These are phyloP conservation scores for Pinus albicaulis DNA, from an alignment of 75 land plant species.

Conservation along the genomic window DNA sequence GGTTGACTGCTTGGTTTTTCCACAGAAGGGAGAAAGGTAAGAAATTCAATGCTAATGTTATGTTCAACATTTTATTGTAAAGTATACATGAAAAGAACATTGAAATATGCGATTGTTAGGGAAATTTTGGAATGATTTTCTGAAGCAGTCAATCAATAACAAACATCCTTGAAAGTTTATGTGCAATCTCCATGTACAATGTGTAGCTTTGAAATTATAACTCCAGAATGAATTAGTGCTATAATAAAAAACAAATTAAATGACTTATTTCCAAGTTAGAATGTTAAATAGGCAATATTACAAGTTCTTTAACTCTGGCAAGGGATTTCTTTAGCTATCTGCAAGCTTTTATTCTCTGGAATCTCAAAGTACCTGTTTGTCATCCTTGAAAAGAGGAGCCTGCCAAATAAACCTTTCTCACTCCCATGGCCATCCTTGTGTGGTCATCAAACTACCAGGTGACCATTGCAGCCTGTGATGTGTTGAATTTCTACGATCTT, in stretches of 20 bases:
- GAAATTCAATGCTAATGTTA: neutral
- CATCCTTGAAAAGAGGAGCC: neutral
- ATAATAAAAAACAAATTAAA: neutral
- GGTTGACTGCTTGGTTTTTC: slow-evolving; percentile 82
- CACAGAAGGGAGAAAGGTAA: slow-evolving; percentile 82
- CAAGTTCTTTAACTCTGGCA: neutral
- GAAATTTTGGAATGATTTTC: neutral
- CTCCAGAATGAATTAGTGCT: neutral
- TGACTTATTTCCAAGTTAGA: too few relatives aligned
- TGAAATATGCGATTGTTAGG: neutral
- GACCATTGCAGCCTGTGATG: neutral
- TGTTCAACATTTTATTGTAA: slow-evolving; percentile 3
- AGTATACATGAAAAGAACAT: neutral
- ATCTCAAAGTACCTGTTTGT: neutral
- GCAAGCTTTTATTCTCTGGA: neutral
- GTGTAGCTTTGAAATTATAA: neutral
- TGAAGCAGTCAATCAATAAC: neutral
- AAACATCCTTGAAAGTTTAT: neutral
- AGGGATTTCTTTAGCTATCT: neutral
- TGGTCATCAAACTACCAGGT: neutral
- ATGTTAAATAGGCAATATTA: neutral
- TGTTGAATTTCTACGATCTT: too few relatives aligned
- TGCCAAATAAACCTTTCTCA: neutral
- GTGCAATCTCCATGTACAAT: neutral
- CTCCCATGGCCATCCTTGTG: neutral